A percentile compares a stretch with the other conserved stretches of the same genome.
These are phyloP conservation scores for Colletotrichum orchidophilum DNA, from an alignment of 2,329 filamentous ascomycete species.

Conservation along the genomic window DNA sequence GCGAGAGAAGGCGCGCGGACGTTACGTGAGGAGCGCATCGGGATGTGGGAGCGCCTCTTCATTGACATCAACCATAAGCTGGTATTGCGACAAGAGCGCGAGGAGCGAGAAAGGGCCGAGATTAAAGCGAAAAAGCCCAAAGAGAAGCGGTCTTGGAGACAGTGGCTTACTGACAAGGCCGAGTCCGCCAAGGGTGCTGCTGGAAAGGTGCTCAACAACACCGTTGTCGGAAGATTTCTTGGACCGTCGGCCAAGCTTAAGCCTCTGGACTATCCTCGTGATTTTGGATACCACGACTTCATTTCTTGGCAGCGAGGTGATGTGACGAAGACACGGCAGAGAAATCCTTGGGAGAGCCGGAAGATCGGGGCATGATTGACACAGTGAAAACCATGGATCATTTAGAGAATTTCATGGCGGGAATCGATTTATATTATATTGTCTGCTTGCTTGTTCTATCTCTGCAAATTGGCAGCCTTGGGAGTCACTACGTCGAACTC, in stretches of 20 bases:
- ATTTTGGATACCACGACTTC: conserved; percentile 33
- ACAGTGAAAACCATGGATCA: neutral
- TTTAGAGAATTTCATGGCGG: neutral
- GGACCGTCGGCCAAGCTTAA: neutral
- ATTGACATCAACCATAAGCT: conserved; percentile 33
- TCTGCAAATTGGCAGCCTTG: neutral
- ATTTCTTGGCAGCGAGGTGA: conserved; percentile 32
- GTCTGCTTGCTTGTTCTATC: neutral
- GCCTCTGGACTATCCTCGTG: neutral
- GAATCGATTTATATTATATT: neutral
- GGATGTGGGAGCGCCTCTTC: conserved; percentile 37
- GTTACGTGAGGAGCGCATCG: conserved; percentile 35
- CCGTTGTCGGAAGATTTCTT: conserved; percentile 2
- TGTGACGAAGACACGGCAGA: neutral
- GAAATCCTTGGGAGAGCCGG: neutral
- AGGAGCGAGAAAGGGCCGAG: neutral
- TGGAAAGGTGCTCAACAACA: neutral
- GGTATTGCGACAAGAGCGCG: neutral
- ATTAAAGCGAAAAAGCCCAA: neutral
- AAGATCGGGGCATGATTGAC: neutral
- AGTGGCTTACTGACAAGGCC: neutral
- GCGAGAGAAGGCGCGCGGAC: neutral
- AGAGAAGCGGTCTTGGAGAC: neutral
- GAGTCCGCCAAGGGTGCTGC: neutral
- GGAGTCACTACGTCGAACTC: neutral